Evolutionary conservation across 2,329 filamentous ascomycete genomes (phyloP).

Genomic region (Pyrenochaeta sp.): DNA sequence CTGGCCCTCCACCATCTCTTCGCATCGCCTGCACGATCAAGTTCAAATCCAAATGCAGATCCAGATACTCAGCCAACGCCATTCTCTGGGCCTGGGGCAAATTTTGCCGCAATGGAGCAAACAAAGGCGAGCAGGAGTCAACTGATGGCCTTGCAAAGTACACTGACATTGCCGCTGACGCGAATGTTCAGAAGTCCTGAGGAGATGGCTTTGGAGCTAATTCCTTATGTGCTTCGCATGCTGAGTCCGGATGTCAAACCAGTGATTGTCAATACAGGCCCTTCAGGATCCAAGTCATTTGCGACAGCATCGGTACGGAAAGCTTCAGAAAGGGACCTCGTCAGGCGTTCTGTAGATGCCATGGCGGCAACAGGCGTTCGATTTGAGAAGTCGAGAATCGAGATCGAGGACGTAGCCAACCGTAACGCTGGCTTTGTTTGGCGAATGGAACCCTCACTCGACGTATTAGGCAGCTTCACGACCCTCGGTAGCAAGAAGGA

Average conservation of each 20-base stretch:
- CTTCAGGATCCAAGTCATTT: conserved; percentile 45
- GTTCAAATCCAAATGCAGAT: conserved; percentile 48
- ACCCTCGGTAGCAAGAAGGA: conserved; percentile 67
- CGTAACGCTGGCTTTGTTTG: conserved; percentile 76
- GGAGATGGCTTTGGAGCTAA: conserved; percentile 78
- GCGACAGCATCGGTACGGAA: conserved; percentile 85
- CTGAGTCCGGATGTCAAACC: conserved; percentile 91
- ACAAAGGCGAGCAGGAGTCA: conserved; percentile 79
- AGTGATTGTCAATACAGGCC: conserved; percentile 75
- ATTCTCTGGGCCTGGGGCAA: conserved; percentile 82
- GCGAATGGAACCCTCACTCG: conserved; percentile 92
- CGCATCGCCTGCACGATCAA: conserved; percentile 65
- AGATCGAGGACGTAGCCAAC: conserved; percentile 64
- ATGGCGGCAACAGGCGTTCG: conserved; percentile 83
- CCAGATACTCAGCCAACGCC: conserved; percentile 63
- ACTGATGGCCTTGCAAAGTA: conserved; percentile 75
- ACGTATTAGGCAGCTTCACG: conserved; percentile 77
- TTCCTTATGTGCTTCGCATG: conserved; percentile 85
- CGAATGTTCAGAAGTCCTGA: conserved; percentile 81
- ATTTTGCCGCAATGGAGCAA: conserved; percentile 81
- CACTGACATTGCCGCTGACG: conserved; percentile 73
- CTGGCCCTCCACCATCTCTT: conserved; percentile 93
- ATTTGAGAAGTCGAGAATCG: conserved; percentile 82
- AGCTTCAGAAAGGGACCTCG: conserved; percentile 81
- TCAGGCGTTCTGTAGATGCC: conserved; percentile 78